These are phyloP conservation scores for Atkinsonella texensis DNA, from an alignment of 2,329 filamentous ascomycete genomes.

Conservation along the genomic window DNA sequence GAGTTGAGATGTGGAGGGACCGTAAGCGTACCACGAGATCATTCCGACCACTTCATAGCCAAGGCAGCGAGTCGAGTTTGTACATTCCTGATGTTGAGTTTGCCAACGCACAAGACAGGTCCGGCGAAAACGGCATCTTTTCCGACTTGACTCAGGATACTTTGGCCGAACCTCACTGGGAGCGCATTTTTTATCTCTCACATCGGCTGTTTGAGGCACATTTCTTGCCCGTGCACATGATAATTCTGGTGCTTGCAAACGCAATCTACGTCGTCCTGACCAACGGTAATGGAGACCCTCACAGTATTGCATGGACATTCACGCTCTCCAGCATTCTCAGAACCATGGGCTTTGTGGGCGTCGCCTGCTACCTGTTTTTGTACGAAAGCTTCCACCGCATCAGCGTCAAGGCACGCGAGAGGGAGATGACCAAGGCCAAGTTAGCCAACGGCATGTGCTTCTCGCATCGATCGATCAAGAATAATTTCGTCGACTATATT, in stretches of 20 bases:
- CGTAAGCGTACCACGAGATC: conserved; percentile 42
- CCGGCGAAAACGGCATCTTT: conserved; percentile 39
- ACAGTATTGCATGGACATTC: conserved; percentile 47
- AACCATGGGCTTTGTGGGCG: conserved; percentile 47
- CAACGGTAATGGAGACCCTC: conserved; percentile 36
- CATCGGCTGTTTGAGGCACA: conserved; percentile 65
- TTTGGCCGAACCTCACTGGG: conserved; percentile 39
- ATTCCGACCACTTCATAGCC: conserved; percentile 42
- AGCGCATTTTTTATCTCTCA: conserved; percentile 44
- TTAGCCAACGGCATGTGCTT: conserved; percentile 55
- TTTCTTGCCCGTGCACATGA: conserved; percentile 57
- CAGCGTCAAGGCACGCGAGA: conserved; percentile 46
- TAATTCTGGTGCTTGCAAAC: conserved; percentile 50
- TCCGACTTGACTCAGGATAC: conserved; percentile 41
- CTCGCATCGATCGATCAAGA: conserved; percentile 42
- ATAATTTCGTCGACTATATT: conserved; percentile 49
- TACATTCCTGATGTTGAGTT: conserved; percentile 36
- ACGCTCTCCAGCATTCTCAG: conserved; percentile 47
- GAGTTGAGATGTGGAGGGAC: conserved; percentile 44
- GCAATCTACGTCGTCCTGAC: conserved; percentile 46
- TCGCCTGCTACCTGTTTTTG: conserved; percentile 50
- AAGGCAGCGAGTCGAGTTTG: conserved; percentile 31
- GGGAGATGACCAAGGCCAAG: conserved; percentile 54
- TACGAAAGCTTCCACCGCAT: conserved; percentile 57
- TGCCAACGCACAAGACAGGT: conserved; percentile 26